A percentile compares a stretch with the other conserved stretches of the same genome.
These are phyloP conservation scores for Harringtonia lauricola DNA, from an alignment of 2,329 filamentous ascomycete genomes.

Conservation along the genomic window DNA sequence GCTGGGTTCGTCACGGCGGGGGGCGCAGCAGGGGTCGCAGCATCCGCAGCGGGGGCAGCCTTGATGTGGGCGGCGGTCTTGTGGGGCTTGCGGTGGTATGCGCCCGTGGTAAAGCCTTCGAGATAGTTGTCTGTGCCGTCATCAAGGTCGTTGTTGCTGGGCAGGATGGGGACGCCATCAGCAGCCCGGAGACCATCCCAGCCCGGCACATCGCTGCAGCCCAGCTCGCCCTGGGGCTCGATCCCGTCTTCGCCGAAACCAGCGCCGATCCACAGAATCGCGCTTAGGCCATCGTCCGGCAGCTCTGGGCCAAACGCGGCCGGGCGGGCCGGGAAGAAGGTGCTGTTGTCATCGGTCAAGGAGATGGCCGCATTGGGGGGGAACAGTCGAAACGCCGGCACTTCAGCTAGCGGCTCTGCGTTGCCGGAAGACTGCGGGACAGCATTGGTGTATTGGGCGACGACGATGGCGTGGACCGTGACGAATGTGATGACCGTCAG, in stretches of 20 bases:
- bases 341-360: constrained; percentile 95
- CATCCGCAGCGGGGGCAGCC: background rate
- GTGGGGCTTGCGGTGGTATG: constrained; percentile 2
- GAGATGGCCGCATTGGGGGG: constrained; percentile 93
- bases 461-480: background rate
- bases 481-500: constrained; percentile 4
- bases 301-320: constrained; percentile 84
- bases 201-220: constrained; percentile 87
- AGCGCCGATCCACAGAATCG: constrained; percentile 85
- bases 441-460: background rate
- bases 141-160: constrained; percentile 32
- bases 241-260: constrained; percentile 76
- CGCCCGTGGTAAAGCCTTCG: constrained; percentile 36
- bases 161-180: constrained; percentile 23
- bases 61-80: constrained; percentile 1
- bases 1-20: background rate
- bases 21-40: background rate
- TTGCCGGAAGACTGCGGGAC: no score
- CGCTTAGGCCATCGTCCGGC: constrained; percentile 66
- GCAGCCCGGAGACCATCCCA: constrained; percentile 54
- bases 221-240: constrained; percentile 70
- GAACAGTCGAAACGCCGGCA: constrained; percentile 61
- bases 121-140: constrained; percentile 83
- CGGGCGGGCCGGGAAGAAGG: constrained; percentile 86
- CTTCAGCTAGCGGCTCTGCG: background rate